Evolutionary conservation across 306 rosid species (phyloP).

Genomic region (Spatholobus suberectus): DNA sequence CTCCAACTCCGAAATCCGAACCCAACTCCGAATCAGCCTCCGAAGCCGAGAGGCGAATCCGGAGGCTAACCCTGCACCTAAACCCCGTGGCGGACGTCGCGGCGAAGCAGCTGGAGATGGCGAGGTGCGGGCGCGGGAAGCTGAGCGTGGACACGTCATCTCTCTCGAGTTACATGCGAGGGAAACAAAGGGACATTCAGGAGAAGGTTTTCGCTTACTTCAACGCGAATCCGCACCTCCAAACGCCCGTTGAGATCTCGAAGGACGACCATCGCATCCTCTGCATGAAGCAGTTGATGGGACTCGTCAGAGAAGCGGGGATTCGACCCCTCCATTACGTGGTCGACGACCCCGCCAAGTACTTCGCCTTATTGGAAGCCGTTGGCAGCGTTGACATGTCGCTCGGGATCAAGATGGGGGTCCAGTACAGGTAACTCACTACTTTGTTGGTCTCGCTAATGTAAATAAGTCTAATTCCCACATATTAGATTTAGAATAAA

Average conservation of each 20-base stretch:
- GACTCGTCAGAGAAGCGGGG: conserved; percentile 78
- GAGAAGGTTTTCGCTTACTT: conserved; percentile 67
- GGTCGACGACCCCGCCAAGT: conserved; percentile 66
- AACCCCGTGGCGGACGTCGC: conserved; percentile 37
- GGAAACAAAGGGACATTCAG: conserved; percentile 74
- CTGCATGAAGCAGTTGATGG: conserved; percentile 82
- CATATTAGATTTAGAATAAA: no score
- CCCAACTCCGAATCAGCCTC: neutral
- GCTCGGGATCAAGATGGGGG: conserved; percentile 91
- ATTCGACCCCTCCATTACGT: conserved; percentile 68
- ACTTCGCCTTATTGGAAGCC: conserved; percentile 81
- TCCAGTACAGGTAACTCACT: conserved; percentile 91
- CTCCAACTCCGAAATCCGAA: conserved; percentile 30
- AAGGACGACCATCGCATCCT: conserved; percentile 77
- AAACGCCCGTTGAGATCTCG: conserved; percentile 81
- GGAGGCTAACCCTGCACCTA: conserved; percentile 66
- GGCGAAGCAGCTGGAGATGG: conserved; percentile 37
- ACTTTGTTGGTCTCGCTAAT: no score
- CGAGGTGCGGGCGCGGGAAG: conserved; percentile 55
- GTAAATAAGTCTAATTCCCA: no score
- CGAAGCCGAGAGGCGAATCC: conserved; percentile 61
- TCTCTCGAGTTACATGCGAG: conserved; percentile 63
- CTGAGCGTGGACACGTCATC: conserved; percentile 48
- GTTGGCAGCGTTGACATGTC: conserved; percentile 90
- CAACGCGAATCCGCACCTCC: conserved; percentile 74